Evolutionary conservation across 2,329 filamentous ascomycete genomes (phyloP).

Genomic region (Alternaria incomplexa): DNA sequence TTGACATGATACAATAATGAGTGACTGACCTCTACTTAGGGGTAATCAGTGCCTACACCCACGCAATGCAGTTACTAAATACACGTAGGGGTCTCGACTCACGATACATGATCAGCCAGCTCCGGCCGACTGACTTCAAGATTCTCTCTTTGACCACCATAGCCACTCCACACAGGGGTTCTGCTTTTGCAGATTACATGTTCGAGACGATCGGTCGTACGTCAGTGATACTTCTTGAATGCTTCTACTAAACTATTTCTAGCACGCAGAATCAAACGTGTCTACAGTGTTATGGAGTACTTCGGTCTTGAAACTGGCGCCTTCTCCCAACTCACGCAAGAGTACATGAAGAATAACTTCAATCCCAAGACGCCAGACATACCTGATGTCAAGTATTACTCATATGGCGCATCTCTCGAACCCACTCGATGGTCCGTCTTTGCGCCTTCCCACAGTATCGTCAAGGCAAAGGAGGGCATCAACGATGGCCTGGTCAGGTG

Average conservation of each 20-base stretch:
- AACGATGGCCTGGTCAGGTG: conserved; percentile 69
- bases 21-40: conserved; percentile 39
- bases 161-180: conserved; percentile 66
- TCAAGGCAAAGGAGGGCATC: conserved; percentile 61
- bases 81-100: conserved; percentile 64
- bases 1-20: not conserved
- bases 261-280: conserved; percentile 57
- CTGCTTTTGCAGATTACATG: conserved; percentile 67
- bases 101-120: conserved; percentile 67
- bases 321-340: conserved; percentile 65
- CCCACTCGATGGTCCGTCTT: conserved; percentile 65
- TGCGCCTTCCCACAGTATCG: conserved; percentile 61
- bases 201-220: conserved; percentile 63
- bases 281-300: conserved; percentile 62
- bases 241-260: conserved; percentile 18
- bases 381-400: conserved; percentile 64
- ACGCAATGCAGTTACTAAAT: conserved; percentile 19
- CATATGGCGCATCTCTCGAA: conserved; percentile 66
- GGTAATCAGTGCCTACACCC: conserved; percentile 34
- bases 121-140: conserved; percentile 70
- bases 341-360: conserved; percentile 65
- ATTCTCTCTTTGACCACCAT: conserved; percentile 73
- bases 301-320: conserved; percentile 65
- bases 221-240: conserved; percentile 33
- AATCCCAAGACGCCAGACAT: conserved; percentile 65